Evolutionary conservation across 2,329 filamentous ascomycete species (phyloP).

Genomic region (Fusarium goolgardi): DNA sequence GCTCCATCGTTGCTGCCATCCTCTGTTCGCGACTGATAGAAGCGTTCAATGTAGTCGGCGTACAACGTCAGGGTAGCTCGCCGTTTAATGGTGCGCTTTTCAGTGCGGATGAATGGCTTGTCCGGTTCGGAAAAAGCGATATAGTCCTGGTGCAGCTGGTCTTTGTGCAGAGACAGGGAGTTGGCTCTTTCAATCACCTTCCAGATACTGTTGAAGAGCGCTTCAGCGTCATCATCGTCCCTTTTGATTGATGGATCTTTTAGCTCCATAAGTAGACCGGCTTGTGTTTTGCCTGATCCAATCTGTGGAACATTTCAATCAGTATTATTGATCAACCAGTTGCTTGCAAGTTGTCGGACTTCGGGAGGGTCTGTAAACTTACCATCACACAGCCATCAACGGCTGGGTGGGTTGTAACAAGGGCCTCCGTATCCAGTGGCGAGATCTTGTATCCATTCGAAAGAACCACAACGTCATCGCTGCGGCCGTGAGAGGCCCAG

Average conservation of each 20-base stretch:
- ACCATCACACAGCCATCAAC: slow-evolving; percentile 45
- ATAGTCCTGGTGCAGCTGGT: slow-evolving; percentile 56
- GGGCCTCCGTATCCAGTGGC: slow-evolving; percentile 47
- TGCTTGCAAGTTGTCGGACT: no score
- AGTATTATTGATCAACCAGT: not conserved
- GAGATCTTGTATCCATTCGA: slow-evolving; percentile 51
- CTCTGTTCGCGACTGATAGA: slow-evolving; percentile 51
- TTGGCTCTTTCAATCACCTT: slow-evolving; percentile 48
- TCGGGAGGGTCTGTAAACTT: not conserved
- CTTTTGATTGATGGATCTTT: not conserved
- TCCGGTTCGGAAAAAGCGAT: slow-evolving; percentile 55
- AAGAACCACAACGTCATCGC: slow-evolving; percentile 48
- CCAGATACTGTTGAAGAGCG: slow-evolving; percentile 1
- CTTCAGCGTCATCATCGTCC: not conserved
- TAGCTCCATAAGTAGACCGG: not conserved
- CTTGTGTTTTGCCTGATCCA: slow-evolving; percentile 38
- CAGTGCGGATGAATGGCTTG: slow-evolving; percentile 58
- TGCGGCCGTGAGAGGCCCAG: slow-evolving; percentile 48
- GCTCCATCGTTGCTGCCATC: not conserved
- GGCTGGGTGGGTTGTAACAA: slow-evolving; percentile 45
- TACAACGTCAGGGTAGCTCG: slow-evolving; percentile 56
- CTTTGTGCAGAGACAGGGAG: slow-evolving; percentile 53
- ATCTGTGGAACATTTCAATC: not conserved
- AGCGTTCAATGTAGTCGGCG: slow-evolving; percentile 58
- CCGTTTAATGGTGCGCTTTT: slow-evolving; percentile 60